These are phyloP conservation scores for Plantago rigida DNA, from an alignment of 305 asterid species.

Conservation along the genomic window DNA sequence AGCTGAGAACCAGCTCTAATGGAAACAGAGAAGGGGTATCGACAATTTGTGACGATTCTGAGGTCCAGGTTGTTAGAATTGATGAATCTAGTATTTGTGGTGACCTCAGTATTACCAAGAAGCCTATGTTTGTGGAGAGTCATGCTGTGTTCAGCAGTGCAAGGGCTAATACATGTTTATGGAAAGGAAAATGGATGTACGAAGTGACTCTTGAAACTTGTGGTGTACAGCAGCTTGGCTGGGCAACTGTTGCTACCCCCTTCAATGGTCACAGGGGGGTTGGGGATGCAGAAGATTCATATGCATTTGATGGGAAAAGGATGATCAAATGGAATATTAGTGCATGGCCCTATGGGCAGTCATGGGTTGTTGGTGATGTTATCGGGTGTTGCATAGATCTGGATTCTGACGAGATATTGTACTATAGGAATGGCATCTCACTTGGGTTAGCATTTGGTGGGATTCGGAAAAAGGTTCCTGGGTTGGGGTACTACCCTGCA, in stretches of 20 bases:
- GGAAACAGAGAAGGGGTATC: conserved; percentile 52
- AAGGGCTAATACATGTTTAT: conserved; percentile 77
- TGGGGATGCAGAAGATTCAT: conserved; percentile 89
- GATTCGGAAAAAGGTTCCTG: conserved; percentile 85
- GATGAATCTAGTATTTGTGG: conserved; percentile 82
- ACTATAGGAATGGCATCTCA: conserved; percentile 71
- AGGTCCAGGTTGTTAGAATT: conserved; percentile 40
- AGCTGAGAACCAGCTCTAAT: conserved; percentile 29
- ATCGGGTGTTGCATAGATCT: conserved; percentile 90
- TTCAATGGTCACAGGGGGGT: conserved; percentile 83
- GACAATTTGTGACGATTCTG: conserved; percentile 37
- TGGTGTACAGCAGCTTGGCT: conserved; percentile 88
- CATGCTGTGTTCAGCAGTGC: conserved; percentile 80
- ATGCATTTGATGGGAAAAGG: conserved; percentile 89
- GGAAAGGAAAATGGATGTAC: conserved; percentile 99
- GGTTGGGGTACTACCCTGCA: conserved; percentile 91
- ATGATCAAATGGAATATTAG: conserved; percentile 77
- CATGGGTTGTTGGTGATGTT: conserved; percentile 92
- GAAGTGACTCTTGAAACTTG: conserved; percentile 87
- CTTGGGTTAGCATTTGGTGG: conserved; percentile 87
- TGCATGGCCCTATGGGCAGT: conserved; percentile 70
- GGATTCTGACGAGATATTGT: conserved; percentile 63
- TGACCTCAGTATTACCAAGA: conserved; percentile 55
- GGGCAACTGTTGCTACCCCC: conserved; percentile 84
- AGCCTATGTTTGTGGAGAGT: conserved; percentile 68